Base-by-base conservation (phyloP, 2,329 filamentous ascomycete species). In the Alternaria brassicicola region DNA sequence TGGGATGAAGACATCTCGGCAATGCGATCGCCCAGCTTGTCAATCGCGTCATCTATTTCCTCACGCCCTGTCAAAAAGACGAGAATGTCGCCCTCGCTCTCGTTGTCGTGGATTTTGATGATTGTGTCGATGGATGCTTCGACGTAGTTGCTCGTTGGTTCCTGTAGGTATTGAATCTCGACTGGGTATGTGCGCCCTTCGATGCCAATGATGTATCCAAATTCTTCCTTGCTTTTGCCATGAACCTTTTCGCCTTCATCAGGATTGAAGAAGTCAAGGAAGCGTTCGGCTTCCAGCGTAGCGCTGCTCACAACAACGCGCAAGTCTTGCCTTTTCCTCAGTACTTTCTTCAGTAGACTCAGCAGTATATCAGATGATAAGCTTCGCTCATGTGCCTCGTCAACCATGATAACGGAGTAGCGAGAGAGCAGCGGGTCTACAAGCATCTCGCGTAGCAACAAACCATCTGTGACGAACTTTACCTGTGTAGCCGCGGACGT, bases 361-460 rank as follows among this genome's bases (percentile, higher is more conserved):
- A 99, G 84, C 7, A 98, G 82, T 12, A 99, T 86, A 72, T 99
- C 95, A 0, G 93, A 96, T 75, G 92, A 96, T 58, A 98, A 85
- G 47, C 93, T 97, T 52, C 95, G 85, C 78, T 98, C 94, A 74
- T 99, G 95, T 6, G 94, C 95, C 78, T 98, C 94, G 73, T 99
- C 95, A 7, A 99, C 90, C 92, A 99, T 97, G 68, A 99, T 92
- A 42, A 97, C 90, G 0, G 93, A 96, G 75, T 99, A 99, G 10
- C 92, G 86, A 19, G 91, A 95, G 33, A 99, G 80, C 3, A 98
- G 80, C 12, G 95, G 95, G 76, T 99, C 95, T 3, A 97, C 91
- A 4, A 99, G 84, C 26, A 94, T 95, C 78, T 99, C 95, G 69
- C 94, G 84, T 52, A 99, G 87, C 30, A 99, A 84, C 47, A 99